These are phyloP conservation scores for Podospora fimiseda DNA, from an alignment of 495 filamentous ascomycete species.

Conservation along the genomic window DNA sequence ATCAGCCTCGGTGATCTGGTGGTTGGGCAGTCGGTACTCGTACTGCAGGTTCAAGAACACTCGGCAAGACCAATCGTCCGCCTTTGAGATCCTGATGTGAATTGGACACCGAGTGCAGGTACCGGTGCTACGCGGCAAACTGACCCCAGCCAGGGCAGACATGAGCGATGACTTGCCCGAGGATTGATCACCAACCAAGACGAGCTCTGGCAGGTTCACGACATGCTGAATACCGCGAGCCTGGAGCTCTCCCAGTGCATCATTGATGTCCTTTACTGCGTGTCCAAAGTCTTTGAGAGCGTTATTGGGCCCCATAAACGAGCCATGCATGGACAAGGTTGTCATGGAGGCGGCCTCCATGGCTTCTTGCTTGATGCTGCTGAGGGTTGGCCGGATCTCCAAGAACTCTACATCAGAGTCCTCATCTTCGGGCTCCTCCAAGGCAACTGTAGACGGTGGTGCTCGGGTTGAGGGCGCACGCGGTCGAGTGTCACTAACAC, in stretches of 20 bases:
- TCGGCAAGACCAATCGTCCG: constrained; percentile 54
- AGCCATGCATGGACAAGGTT: constrained; percentile 13
- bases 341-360: background rate
- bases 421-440: background rate
- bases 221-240: constrained; percentile 45
- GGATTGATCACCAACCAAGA: constrained; percentile 73
- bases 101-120: constrained; percentile 74
- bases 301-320: constrained; percentile 29
- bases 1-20: constrained; percentile 28
- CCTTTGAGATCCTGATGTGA: constrained; percentile 64
- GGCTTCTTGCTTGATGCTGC: background rate
- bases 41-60: constrained; percentile 58
- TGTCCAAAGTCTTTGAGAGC: constrained; percentile 38
- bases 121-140: constrained; percentile 59
- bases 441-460: background rate
- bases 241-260: constrained; percentile 43
- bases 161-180: constrained; percentile 78
- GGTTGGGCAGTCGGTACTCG: constrained; percentile 30
- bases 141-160: constrained; percentile 72
- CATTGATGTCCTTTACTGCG: constrained; percentile 40
- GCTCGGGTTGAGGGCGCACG: background rate
- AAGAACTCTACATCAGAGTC: constrained; percentile 15
- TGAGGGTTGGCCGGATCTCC: constrained; percentile 12
- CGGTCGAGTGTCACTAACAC: background rate
- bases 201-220: constrained; percentile 64